Conservation (phyloP, 2,329 filamentous ascomycete genomes). For the Fusarium praegraminearum region DNA sequence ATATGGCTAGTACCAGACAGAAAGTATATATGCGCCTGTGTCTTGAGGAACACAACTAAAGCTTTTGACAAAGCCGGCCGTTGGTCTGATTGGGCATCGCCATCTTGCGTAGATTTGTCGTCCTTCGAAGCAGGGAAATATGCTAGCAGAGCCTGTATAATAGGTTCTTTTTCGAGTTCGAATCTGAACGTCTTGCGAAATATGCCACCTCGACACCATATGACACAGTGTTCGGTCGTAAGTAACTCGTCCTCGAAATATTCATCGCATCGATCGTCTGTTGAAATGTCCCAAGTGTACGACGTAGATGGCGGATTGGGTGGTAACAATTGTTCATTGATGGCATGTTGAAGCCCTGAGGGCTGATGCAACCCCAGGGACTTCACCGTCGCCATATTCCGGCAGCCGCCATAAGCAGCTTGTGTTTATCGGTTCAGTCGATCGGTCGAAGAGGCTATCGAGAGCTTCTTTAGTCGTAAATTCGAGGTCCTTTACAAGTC, state of each 20-base stretch:
- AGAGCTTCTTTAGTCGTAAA: slow-evolving; percentile 4
- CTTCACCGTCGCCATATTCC: slow-evolving; percentile 85
- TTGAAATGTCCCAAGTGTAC: slow-evolving; percentile 80
- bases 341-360: slow-evolving; percentile 82
- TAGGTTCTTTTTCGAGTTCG: slow-evolving; percentile 84
- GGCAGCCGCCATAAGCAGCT: slow-evolving; percentile 51
- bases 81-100: slow-evolving; percentile 26
- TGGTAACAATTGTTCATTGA: slow-evolving; percentile 82
- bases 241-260: slow-evolving; percentile 82
- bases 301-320: slow-evolving; percentile 71
- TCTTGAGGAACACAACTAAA: slow-evolving; percentile 90
- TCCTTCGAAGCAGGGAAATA: slow-evolving; percentile 75
- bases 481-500: background rate
- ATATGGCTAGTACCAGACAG: slow-evolving; percentile 88
- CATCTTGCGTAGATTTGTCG: slow-evolving; percentile 32
- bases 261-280: slow-evolving; percentile 55
- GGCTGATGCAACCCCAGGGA: slow-evolving; percentile 94
- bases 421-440: background rate
- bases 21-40: slow-evolving; percentile 94
- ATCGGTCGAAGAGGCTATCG: slow-evolving; percentile 1
- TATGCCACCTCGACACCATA: slow-evolving; percentile 89
- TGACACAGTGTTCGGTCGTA: slow-evolving; percentile 78
- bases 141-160: slow-evolving; percentile 88
- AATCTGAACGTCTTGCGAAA: slow-evolving; percentile 90
- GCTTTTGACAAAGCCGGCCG: slow-evolving; percentile 67